A percentile compares a stretch with the other conserved stretches of the same genome.
These are phyloP conservation scores for Tephrocybe sp. DNA, from an alignment of 768 basidiomycete species.

Conservation along the genomic window DNA sequence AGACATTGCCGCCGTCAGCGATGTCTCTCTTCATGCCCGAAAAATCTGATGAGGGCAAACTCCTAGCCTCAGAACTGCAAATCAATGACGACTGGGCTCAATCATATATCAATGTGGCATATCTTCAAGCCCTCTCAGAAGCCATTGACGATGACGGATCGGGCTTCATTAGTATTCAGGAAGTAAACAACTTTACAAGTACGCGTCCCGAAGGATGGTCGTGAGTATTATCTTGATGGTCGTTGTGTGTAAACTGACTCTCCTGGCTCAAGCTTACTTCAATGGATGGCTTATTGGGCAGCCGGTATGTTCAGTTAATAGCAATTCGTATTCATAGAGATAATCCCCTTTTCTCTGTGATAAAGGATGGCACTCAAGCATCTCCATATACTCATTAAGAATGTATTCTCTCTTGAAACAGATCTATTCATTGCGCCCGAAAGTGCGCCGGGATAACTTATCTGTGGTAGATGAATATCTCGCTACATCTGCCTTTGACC, in stretches of 20 bases:
- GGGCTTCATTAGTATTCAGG: neutral
- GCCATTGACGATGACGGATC: constrained; percentile 7
- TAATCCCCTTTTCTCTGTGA: neutral
- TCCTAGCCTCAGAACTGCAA: too few species aligned
- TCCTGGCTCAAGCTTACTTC: neutral
- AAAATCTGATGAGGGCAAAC: neutral
- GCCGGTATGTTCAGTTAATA: neutral
- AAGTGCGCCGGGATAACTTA: neutral
- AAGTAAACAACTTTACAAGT: neutral
- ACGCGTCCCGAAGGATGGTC: neutral
- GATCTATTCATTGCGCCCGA: neutral
- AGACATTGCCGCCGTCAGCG: neutral
- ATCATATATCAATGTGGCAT: neutral
- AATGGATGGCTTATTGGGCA: constrained; percentile 5
- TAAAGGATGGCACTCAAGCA: constrained; percentile 3
- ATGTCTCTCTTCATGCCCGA: neutral
- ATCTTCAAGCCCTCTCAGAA: neutral
- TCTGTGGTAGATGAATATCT: neutral
- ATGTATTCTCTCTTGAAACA: neutral
- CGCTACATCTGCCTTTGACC: neutral
- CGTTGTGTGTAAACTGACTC: neutral
- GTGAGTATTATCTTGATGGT: neutral
- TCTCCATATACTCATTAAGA: neutral
- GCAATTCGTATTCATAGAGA: neutral
- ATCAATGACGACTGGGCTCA: neutral